Evolutionary conservation across 176 grass and related monocot species (phyloP).

Genomic region (Raddia guianensis): DNA sequence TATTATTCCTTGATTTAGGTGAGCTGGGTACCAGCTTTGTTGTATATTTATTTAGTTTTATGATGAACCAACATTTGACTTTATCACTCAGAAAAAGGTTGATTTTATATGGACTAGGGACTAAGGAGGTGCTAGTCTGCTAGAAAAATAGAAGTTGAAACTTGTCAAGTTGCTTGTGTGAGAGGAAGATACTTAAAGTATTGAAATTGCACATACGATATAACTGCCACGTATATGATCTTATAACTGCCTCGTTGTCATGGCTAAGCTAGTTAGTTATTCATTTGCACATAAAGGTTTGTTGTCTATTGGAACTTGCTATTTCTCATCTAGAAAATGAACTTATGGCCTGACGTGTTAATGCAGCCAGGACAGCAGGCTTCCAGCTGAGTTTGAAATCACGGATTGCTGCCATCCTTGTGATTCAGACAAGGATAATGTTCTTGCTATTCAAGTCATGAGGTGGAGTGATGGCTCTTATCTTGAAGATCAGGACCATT

Average conservation of each 20-base stretch:
- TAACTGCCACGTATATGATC: background rate
- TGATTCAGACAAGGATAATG: slow-evolving; percentile 74
- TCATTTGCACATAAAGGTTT: background rate
- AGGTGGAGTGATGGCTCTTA: slow-evolving; percentile 99
- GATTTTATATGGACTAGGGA: slow-evolving; percentile 11
- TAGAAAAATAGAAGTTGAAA: background rate
- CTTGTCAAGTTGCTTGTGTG: background rate
- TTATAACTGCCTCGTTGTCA: background rate
- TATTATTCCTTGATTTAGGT: slow-evolving; percentile 6
- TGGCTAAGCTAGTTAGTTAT: background rate
- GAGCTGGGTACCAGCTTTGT: background rate
- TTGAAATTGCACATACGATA: background rate
- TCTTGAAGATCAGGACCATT: slow-evolving; percentile 99
- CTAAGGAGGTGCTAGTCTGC: background rate
- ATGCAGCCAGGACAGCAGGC: slow-evolving; percentile 93
- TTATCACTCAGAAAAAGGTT: background rate
- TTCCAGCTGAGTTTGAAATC: slow-evolving; percentile 98
- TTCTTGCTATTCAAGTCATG: slow-evolving; percentile 96
- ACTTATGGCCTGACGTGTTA: slow-evolving; percentile 20
- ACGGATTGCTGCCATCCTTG: slow-evolving; percentile 76
- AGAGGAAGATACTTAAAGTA: slow-evolving; percentile 2
- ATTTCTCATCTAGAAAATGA: slow-evolving; percentile 8
- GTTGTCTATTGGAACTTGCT: background rate
- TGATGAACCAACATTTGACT: slow-evolving; percentile 5
- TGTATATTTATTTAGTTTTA: background rate